Evolutionary conservation across 139 green algal species (phyloP), one percentile per base, ranked within the genome.

Genomic region (Chlamydomonas sphaeroides): DNA sequence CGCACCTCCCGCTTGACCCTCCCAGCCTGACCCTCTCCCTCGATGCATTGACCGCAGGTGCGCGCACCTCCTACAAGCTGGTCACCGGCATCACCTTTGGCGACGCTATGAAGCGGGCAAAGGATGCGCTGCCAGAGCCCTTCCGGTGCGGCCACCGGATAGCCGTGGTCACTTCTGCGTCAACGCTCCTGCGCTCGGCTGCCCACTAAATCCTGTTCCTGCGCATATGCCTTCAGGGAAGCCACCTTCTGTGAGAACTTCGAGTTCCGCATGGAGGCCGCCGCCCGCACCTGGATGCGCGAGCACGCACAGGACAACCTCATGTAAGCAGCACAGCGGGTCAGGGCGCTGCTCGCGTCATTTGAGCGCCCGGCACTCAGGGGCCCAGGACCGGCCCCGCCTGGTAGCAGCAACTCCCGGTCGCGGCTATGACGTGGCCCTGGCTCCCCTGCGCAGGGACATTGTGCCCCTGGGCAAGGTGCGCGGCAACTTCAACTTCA

Each of bases 261-360:
- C 32, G 93, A 94, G 18, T 91, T 86, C 71, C 89, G 95, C 14
- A 89, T 90, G 15, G 91, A 96, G 56, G 92, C 95, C 21, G 89
- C 89, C 5, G 92, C 92, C 0, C 90, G 95, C 68, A 98, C 95
- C 0, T 98, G 95, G 95, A 92, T 90, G 78, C 79, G 96, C 0
- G 83, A 90, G 3, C 95, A 98, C 80, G 92, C 95, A 0, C 86
- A 97, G 87, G 95, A 98, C 78, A 95, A 95, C 82, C 90, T 98
- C 32, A 92, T 97, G 94, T 96, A 42, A 68, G n/a, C n/a, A n/a
- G n/a, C n/a, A n/a, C n/a, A n/a, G n/a, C n/a, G n/a, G n/a, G n/a
- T n/a, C n/a, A n/a, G n/a, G n/a, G n/a, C n/a, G n/a, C n/a, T n/a
- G n/a, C n/a, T n/a, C n/a, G n/a, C n/a, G n/a, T n/a, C n/a, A n/a